Evolutionary conservation across 495 filamentous ascomycete genomes (phyloP).

Genomic region (Penicillium canariense): DNA sequence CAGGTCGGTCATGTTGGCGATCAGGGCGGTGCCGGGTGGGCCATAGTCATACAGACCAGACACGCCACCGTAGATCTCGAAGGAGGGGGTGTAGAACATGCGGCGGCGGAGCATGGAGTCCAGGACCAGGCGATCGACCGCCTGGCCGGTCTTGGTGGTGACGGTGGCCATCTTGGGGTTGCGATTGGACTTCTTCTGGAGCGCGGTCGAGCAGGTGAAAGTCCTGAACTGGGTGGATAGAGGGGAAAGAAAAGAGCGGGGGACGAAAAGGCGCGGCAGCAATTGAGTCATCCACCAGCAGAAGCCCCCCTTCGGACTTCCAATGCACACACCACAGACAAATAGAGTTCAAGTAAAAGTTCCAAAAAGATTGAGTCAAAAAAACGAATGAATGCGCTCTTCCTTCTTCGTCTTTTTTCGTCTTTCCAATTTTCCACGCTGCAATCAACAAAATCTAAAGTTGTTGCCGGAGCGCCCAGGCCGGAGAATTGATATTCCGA

Average conservation of each 20-base stretch:
- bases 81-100: conserved; percentile 91
- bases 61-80: conserved; percentile 90
- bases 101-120: conserved; percentile 84
- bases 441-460: conserved; percentile 13
- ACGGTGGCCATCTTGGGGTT: conserved; percentile 58
- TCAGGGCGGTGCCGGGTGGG: conserved; percentile 73
- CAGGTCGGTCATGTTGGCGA: conserved; percentile 81
- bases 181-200: conserved; percentile 29
- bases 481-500: conserved; percentile 25
- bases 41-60: conserved; percentile 85
- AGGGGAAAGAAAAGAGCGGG: conserved; percentile 40
- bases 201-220: conserved; percentile 25
- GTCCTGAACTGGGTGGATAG: conserved; percentile 26
- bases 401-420: conserved; percentile 8
- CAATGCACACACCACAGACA: conserved; percentile 21
- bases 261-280: conserved; percentile 35
- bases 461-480: conserved; percentile 8
- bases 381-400: conserved; percentile 9
- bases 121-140: conserved; percentile 74
- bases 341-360: conserved; percentile 4
- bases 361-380: not conserved
- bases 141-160: conserved; percentile 80
- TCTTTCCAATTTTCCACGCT: conserved; percentile 7
- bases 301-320: conserved; percentile 21
- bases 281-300: conserved; percentile 48